phyloP scores from a whole-genome alignment of 163 green algal species.

The Scenedesmus sp. region DNA sequence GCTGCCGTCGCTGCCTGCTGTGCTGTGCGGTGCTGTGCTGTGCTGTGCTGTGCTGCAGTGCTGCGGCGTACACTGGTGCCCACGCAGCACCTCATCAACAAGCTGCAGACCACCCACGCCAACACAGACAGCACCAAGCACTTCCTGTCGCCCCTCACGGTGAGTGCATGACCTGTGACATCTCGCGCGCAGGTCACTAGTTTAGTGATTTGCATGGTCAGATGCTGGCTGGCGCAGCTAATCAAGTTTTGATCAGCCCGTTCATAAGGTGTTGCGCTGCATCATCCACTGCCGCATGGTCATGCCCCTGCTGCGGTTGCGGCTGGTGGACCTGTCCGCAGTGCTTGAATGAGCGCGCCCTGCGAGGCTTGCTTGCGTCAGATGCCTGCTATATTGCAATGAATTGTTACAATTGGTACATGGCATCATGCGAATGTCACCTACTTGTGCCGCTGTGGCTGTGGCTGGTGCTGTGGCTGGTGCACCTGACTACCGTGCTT shows the following conservation, averaged over 20 bases:
- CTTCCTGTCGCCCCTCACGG: conserved; percentile 48
- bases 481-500: not conserved
- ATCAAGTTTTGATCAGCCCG: too few species aligned
- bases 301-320: too few species aligned
- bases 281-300: too few species aligned
- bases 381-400: not conserved
- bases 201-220: not conserved
- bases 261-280: too few species aligned
- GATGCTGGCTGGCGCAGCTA: not conserved
- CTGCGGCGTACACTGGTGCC: conserved; percentile 52
- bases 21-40: not conserved
- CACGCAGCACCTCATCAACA: conserved; percentile 54
- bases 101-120: conserved; percentile 46
- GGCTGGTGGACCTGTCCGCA: too few species aligned
- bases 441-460: not conserved
- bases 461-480: not conserved
- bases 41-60: conserved; percentile 30
- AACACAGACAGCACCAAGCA: conserved; percentile 26
- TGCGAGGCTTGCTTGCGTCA: too few species aligned
- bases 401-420: not conserved
- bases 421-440: not conserved
- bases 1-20: not conserved
- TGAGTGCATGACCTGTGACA: not conserved
- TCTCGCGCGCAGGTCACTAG: too few species aligned
- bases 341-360: too few species aligned